Evolutionary conservation across 495 filamentous ascomycete genomes (phyloP).

Genomic region (Annulohypoxylon moriforme): DNA sequence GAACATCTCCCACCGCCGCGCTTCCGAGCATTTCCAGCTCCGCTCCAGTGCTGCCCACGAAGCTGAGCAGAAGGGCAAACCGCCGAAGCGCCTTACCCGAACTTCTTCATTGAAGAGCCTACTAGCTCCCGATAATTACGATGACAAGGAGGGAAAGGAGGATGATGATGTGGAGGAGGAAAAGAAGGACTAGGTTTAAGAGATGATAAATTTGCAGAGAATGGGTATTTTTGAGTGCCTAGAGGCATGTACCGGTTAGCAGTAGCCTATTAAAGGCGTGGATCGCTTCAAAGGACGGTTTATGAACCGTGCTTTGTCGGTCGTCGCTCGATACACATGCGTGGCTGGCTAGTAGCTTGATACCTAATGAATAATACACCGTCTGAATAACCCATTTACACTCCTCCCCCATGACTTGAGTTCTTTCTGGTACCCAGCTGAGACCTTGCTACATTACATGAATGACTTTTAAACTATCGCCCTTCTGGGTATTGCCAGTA

Average conservation of each 20-base stretch:
- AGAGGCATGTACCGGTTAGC: not conserved
- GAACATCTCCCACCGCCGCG: not conserved
- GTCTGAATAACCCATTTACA: not conserved
- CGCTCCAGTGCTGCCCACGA: not conserved
- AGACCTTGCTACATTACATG: not conserved
- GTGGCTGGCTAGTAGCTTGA: not conserved
- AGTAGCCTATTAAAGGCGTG: not conserved
- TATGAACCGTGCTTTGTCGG: not conserved
- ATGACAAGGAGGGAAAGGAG: not conserved
- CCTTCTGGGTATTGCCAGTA: no score
- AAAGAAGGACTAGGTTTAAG: constrained; percentile 41
- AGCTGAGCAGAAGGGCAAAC: no score
- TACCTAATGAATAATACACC: not conserved
- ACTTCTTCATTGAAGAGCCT: not conserved
- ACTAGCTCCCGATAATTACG: not conserved
- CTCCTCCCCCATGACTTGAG: not conserved
- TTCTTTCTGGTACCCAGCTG: not conserved
- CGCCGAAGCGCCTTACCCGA: not conserved
- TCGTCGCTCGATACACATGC: not conserved
- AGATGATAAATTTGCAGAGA: not conserved
- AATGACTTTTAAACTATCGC: not conserved
- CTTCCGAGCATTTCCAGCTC: not conserved
- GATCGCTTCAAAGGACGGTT: not conserved
- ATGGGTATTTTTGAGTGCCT: not conserved
- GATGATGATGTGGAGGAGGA: not conserved